Conservation (phyloP, 257 asterid species). For the Knoxia roxburghii region DNA sequence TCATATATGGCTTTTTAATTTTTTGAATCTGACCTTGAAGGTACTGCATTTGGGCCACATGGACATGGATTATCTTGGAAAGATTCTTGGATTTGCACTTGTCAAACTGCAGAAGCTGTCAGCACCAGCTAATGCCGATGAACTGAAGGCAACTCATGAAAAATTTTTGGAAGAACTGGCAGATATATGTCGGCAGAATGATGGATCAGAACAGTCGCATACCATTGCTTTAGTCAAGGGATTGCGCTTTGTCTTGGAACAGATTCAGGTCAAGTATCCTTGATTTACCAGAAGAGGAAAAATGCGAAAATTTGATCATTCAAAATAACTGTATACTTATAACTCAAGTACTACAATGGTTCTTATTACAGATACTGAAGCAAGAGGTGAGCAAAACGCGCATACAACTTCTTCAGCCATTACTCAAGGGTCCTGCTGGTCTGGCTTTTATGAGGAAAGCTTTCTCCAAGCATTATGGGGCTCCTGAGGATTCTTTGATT, state of each 20-base stretch:
- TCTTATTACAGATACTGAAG: slow-evolving; percentile 57
- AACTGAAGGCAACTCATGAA: slow-evolving; percentile 50
- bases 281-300: neutral
- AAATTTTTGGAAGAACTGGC: slow-evolving; percentile 56
- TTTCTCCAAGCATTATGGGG: slow-evolving; percentile 63
- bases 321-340: neutral
- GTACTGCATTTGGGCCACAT: slow-evolving; percentile 58
- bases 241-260: slow-evolving; percentile 71
- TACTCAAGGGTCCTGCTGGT: slow-evolving; percentile 79
- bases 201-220: slow-evolving; percentile 33
- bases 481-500: slow-evolving; percentile 50
- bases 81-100: slow-evolving; percentile 64
- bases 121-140: slow-evolving; percentile 72
- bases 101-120: slow-evolving; percentile 64
- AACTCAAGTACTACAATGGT: neutral
- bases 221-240: slow-evolving; percentile 66
- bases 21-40: slow-evolving; percentile 26
- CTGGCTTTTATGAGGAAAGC: slow-evolving; percentile 64
- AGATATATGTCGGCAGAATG: slow-evolving; percentile 33
- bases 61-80: slow-evolving; percentile 63
- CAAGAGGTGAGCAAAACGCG: slow-evolving; percentile 84
- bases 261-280: slow-evolving; percentile 65
- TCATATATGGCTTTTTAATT: neutral
- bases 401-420: slow-evolving; percentile 70
- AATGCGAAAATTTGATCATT: too few species aligned